A percentile compares a stretch with the other conserved stretches of the same genome.
Conservation (phyloP, 2,329 filamentous ascomycete species). For the Penicillium sp. region DNA sequence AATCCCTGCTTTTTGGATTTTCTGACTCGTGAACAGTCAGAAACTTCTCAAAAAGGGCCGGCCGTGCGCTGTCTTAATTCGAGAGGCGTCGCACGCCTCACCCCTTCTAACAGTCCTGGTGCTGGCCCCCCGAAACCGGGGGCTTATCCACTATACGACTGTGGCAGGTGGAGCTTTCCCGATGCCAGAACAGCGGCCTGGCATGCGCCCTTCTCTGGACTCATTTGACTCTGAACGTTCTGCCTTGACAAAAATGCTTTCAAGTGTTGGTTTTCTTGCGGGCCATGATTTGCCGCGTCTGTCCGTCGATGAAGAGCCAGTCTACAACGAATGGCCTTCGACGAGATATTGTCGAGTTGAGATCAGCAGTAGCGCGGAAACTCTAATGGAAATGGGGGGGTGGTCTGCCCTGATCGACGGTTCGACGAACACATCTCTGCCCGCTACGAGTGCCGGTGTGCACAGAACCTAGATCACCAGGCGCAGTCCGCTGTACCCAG, state of each 20-base stretch:
- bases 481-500: slow-evolving; percentile 14
- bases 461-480: slow-evolving; percentile 12
- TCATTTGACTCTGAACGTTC: neutral
- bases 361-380: neutral
- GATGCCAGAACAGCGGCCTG: neutral
- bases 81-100: neutral
- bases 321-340: neutral
- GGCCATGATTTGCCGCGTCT: neutral
- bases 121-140: neutral
- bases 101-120: neutral
- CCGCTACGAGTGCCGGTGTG: slow-evolving; percentile 1
- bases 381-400: neutral
- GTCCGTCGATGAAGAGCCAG: neutral
- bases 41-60: neutral
- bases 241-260: neutral
- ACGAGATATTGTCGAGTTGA: neutral
- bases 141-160: neutral
- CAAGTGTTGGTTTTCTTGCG: neutral
- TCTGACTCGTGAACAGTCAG: neutral
- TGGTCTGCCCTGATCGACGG: neutral
- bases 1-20: no score
- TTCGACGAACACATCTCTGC: neutral
- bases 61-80: neutral
- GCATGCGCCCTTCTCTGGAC: neutral
- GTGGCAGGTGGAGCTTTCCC: neutral